Evolutionary conservation across 2,329 filamentous ascomycete genomes (phyloP).

Genomic region (Colletotrichum caudatum): DNA sequence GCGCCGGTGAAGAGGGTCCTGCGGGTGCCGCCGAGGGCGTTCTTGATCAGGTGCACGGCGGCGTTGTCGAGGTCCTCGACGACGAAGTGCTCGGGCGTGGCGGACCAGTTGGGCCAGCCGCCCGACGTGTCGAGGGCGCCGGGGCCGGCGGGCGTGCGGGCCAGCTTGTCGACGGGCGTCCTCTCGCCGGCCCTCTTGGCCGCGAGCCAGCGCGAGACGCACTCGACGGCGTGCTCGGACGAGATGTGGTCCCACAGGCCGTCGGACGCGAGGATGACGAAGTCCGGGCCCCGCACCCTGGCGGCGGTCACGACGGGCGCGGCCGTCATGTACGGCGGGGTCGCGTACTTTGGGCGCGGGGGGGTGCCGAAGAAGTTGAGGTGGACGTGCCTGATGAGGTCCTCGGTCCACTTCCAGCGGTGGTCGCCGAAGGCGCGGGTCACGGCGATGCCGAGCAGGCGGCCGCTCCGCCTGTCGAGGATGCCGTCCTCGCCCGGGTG

Average conservation of each 20-base stretch:
- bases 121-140: conserved; percentile 42
- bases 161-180: conserved; percentile 30
- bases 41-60: conserved; percentile 83
- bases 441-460: conserved; percentile 71
- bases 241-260: conserved; percentile 74
- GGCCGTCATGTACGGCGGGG: conserved; percentile 76
- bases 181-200: conserved; percentile 23
- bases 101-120: conserved; percentile 40
- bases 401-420: conserved; percentile 73
- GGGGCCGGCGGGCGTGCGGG: background rate
- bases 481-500: conserved; percentile 75
- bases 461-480: conserved; percentile 60
- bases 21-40: conserved; percentile 82
- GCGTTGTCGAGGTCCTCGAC: conserved; percentile 78
- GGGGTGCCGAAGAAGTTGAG: conserved; percentile 59
- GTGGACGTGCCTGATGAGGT: conserved; percentile 30
- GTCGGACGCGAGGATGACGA: conserved; percentile 75
- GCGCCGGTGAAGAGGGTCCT: conserved; percentile 77
- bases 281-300: conserved; percentile 60
- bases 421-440: conserved; percentile 77
- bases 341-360: conserved; percentile 59
- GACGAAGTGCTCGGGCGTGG: conserved; percentile 69
- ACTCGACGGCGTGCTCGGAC: conserved; percentile 67
- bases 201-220: conserved; percentile 66
- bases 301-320: conserved; percentile 73